Conservation (phyloP, 352 stramenopile genomes). For the Phytophthora capsici region DNA sequence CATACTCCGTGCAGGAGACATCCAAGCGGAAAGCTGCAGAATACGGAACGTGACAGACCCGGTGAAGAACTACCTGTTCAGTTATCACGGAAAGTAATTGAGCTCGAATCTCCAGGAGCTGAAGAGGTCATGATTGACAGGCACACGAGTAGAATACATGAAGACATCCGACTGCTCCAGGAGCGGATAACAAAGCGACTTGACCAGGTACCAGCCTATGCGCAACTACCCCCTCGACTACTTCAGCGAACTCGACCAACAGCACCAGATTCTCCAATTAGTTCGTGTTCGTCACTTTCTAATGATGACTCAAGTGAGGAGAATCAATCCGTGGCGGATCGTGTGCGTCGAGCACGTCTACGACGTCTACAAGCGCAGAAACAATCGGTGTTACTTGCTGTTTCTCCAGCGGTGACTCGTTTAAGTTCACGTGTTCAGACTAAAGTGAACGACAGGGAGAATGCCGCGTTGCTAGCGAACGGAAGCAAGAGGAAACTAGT, state of each 20-base stretch:
- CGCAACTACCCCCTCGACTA: slow-evolving; percentile 11
- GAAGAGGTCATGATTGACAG: slow-evolving; percentile 59
- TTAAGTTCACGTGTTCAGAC: slow-evolving; percentile 1
- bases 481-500: slow-evolving; percentile 14
- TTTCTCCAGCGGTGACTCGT: slow-evolving; percentile 24
- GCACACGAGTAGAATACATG: slow-evolving; percentile 71
- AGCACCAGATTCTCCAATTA: slow-evolving; percentile 23
- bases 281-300: slow-evolving; percentile 43
- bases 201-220: slow-evolving; percentile 40
- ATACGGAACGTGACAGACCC: neutral
- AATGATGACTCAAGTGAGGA: slow-evolving; percentile 28
- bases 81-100: slow-evolving; percentile 6
- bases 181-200: slow-evolving; percentile 68
- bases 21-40: neutral
- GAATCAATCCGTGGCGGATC: slow-evolving; percentile 16
- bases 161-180: slow-evolving; percentile 76
- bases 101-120: neutral
- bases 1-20: slow-evolving; percentile 17
- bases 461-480: slow-evolving; percentile 13
- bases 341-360: slow-evolving; percentile 25
- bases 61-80: neutral
- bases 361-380: slow-evolving; percentile 27
- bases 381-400: slow-evolving; percentile 16
- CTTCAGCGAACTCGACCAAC: slow-evolving; percentile 1
- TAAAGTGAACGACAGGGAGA: slow-evolving; percentile 22